Evolutionary conservation across 192 early-diverging fungal species (phyloP).

Genomic region (Gryganskiella cystojenkinii): DNA sequence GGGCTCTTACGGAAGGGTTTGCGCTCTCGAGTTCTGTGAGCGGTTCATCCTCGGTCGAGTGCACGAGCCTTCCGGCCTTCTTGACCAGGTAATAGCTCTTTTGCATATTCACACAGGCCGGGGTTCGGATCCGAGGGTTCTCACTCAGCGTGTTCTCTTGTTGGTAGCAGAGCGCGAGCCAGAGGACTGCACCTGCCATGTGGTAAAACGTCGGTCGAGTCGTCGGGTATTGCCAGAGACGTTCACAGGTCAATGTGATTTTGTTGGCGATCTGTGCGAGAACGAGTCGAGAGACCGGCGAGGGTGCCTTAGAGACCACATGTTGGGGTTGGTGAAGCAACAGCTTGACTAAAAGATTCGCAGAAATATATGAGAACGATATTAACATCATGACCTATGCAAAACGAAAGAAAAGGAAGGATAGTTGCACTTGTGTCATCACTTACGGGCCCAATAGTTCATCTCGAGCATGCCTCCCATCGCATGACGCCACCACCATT

Average conservation of each 20-base stretch:
- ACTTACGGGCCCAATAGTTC: slow-evolving; percentile 45
- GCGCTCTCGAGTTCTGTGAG: slow-evolving; percentile 39
- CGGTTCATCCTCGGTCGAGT: slow-evolving; percentile 36
- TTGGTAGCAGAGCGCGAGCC: slow-evolving; percentile 50
- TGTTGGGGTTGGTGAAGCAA: slow-evolving; percentile 44
- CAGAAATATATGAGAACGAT: not conserved
- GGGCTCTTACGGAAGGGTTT: slow-evolving; percentile 4
- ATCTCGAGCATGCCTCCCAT: slow-evolving; percentile 37
- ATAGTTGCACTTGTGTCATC: not conserved
- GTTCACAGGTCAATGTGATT: slow-evolving; percentile 44
- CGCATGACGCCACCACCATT: slow-evolving; percentile 52
- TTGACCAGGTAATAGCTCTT: slow-evolving; percentile 48
- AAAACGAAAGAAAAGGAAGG: not conserved
- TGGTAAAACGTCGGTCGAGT: slow-evolving; percentile 42
- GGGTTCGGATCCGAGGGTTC: slow-evolving; percentile 45
- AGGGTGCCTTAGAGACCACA: slow-evolving; percentile 31
- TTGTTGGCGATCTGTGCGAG: slow-evolving; percentile 44
- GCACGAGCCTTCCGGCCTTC: slow-evolving; percentile 45
- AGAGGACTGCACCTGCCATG: slow-evolving; percentile 26
- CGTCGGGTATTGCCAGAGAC: slow-evolving; percentile 43
- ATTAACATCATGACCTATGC: too few species aligned
- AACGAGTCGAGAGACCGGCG: slow-evolving; percentile 18
- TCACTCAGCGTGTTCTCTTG: slow-evolving; percentile 52
- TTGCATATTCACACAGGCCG: slow-evolving; percentile 50
- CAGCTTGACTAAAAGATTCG: slow-evolving; percentile 24